Conservation (phyloP, 768 basidiomycete species). For the Neoboletus magnificus region DNA sequence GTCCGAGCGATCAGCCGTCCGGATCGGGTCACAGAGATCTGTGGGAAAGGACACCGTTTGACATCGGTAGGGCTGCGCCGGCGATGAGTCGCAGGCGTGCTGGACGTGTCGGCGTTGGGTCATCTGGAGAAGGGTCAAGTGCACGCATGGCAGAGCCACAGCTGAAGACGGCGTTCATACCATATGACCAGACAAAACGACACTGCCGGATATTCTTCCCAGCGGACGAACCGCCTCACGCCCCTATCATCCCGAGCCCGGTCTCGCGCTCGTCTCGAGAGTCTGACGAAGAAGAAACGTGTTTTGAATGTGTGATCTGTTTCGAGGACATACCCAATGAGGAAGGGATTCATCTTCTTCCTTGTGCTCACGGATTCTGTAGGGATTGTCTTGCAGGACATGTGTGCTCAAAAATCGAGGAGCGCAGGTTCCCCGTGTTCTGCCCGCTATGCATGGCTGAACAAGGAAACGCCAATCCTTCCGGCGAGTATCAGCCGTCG, state of each 20-base stretch:
- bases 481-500: conserved; percentile 26
- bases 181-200: conserved; percentile 23
- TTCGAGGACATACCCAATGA: conserved; percentile 44
- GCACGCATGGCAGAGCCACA: not conserved
- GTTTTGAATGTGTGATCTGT: conserved; percentile 55
- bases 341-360: conserved; percentile 36
- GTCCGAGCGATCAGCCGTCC: not conserved
- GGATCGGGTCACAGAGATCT: not conserved
- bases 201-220: conserved; percentile 26
- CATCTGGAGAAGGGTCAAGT: conserved; percentile 7
- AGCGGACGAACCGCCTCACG: conserved; percentile 6
- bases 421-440: conserved; percentile 52
- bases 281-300: conserved; percentile 4
- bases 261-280: not conserved
- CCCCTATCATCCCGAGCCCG: not conserved
- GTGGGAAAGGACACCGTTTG: not conserved
- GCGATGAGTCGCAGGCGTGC: not conserved
- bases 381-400: conserved; percentile 46
- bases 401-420: conserved; percentile 44
- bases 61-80: not conserved
- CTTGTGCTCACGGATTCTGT: conserved; percentile 55
- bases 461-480: conserved; percentile 24
- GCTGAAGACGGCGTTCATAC: not conserved
- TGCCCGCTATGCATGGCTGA: conserved; percentile 55
- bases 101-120: not conserved